These are phyloP conservation scores for Kwoniella heveanensis DNA, from an alignment of 768 basidiomycete genomes.

Conservation along the genomic window DNA sequence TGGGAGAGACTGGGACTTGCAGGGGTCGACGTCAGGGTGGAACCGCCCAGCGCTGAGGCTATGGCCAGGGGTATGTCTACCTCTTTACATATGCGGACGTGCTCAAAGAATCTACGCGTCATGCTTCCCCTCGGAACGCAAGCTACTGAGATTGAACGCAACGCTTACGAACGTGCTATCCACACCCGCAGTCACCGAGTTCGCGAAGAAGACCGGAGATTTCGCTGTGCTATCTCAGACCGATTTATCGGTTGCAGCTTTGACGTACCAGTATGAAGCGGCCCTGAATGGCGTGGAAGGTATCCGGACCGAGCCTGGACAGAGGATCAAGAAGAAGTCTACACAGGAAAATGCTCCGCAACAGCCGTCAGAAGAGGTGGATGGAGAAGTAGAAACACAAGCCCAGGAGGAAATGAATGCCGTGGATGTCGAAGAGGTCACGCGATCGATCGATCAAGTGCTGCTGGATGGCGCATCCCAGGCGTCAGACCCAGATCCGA, in stretches of 20 bases:
- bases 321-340: constrained; percentile 22
- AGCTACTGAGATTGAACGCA: too few relatives aligned
- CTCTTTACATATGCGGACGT: not conserved
- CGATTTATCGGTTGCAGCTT: constrained; percentile 85
- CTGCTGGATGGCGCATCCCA: constrained; percentile 14
- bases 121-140: too few relatives aligned
- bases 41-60: constrained; percentile 58
- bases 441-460: constrained; percentile 31
- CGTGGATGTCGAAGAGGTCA: constrained; percentile 15
- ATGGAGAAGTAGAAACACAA: constrained; percentile 59
- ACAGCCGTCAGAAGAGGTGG: constrained; percentile 46
- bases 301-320: constrained; percentile 39
- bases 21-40: constrained; percentile 61
- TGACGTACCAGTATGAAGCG: constrained; percentile 77
- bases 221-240: constrained; percentile 86
- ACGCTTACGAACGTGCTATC: too few relatives aligned
- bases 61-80: constrained; percentile 62
- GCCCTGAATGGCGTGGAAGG: constrained; percentile 55
- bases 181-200: constrained; percentile 69
- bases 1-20: constrained; percentile 56
- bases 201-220: constrained; percentile 95
- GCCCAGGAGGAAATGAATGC: constrained; percentile 17
- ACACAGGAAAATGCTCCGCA: constrained; percentile 30
- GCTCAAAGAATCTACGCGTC: too few relatives aligned
- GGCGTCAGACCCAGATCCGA: not conserved